These are phyloP conservation scores for Pouteria glomerata DNA, from an alignment of 148 eudicot species.

Conservation along the genomic window DNA sequence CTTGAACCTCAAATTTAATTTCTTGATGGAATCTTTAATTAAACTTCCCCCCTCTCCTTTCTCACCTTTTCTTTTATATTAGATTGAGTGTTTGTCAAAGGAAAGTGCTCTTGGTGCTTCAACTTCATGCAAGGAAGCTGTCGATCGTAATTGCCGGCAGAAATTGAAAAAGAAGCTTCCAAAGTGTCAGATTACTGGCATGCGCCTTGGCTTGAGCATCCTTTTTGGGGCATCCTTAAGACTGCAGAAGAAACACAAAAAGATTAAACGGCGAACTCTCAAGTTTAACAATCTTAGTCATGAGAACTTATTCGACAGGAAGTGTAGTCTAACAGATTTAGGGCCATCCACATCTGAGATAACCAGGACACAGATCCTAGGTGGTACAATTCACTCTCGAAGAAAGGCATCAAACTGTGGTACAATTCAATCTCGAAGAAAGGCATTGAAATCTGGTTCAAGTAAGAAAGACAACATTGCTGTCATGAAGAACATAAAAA, in stretches of 20 bases:
- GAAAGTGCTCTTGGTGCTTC: background rate
- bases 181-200: slow-evolving; percentile 22
- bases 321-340: slow-evolving; percentile 15
- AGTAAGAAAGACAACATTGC: slow-evolving; percentile 15
- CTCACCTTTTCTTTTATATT: background rate
- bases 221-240: slow-evolving; percentile 37
- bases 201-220: slow-evolving; percentile 54
- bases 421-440: slow-evolving; percentile 19
- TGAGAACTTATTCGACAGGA: slow-evolving; percentile 15
- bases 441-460: slow-evolving; percentile 4
- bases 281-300: slow-evolving; percentile 15
- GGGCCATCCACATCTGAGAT: slow-evolving; percentile 44
- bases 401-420: too few relatives aligned
- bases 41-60: background rate
- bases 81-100: slow-evolving; percentile 7
- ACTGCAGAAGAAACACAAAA: slow-evolving; percentile 44
- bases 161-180: slow-evolving; percentile 32
- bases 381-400: too few relatives aligned
- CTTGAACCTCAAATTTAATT: background rate
- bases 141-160: slow-evolving; percentile 6
- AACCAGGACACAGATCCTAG: slow-evolving; percentile 14
- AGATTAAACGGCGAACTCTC: slow-evolving; percentile 16
- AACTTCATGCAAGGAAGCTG: slow-evolving; percentile 7
- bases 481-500: slow-evolving; percentile 23
- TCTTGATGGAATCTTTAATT: background rate